Evolutionary conservation across 2,329 filamentous ascomycete species (phyloP), one percentile per base, ranked within the genome.

Genomic region (Phyllosticta citribraziliensis): DNA sequence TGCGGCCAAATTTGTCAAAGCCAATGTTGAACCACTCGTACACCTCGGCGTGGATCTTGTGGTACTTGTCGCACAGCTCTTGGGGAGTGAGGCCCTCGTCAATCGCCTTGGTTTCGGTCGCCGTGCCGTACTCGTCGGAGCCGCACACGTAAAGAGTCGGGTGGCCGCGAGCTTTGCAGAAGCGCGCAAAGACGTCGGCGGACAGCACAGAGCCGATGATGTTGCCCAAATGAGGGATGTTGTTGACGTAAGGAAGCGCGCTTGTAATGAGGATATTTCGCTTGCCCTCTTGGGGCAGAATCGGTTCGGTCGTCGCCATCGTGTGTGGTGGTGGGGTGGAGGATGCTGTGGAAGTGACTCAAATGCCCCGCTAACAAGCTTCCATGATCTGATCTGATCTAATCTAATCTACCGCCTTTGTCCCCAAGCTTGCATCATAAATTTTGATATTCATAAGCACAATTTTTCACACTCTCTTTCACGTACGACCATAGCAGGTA

Each of bases 1-100:
- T 97, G 63, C 92, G 88, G 64, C 92, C 94, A 72, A 97, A 99
- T 75, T 92, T 87, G 76, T 97, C 93, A 72, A 97, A 97, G 62
- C 84, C 86, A 70, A 97, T 93, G 71, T 91, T 85, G 78, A 99
- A 99, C 91, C 93, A 97, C 74, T 95, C 84, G 75, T 97, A 97
- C 66, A 97, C 88, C 56, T 88, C 89, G 69, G 91, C 86, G 77
- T 97, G 93, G 63, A 96, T 85, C 69, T 85, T 85, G 77, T 95
- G 89, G 79, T 95, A 97, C 78, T 97, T 95, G 75, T 89, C 85
- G 79, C 93, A 97, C 12, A 97, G 84, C 71, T 92, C 83, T 69
- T 88, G 82, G 22, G 93, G 91, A 12, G 87, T 91, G 65, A 91
- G 80, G 14, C 88, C 87, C 73, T 94, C 91, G 73, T 96, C 91